Conservation (phyloP, 352 stramenopile species). For the Pythium sp. region DNA sequence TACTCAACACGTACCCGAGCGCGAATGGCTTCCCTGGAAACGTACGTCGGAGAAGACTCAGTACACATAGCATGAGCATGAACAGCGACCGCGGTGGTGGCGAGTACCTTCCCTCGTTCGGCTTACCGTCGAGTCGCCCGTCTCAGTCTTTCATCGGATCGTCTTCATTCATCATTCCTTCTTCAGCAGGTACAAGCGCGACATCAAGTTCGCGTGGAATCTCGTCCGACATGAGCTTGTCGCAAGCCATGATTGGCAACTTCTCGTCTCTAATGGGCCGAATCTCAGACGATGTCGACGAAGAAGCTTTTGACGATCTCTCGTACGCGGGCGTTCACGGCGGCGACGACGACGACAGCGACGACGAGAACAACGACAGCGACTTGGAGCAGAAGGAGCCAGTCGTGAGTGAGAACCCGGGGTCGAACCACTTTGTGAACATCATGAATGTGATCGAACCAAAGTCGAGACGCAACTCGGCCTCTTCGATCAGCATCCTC, state of each 20-base stretch:
- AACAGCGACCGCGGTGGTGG: conserved; percentile 27
- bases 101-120: conserved; percentile 27
- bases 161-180: conserved; percentile 12
- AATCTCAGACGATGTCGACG: conserved; percentile 55
- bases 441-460: conserved; percentile 9
- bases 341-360: conserved; percentile 21
- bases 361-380: conserved; percentile 22
- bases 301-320: conserved; percentile 37
- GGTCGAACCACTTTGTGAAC: conserved; percentile 18
- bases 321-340: conserved; percentile 19
- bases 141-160: conserved; percentile 46
- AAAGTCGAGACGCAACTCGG: conserved; percentile 7
- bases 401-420: background rate
- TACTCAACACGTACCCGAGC: conserved; percentile 8
- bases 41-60: conserved; percentile 22
- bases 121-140: conserved; percentile 27
- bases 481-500: conserved; percentile 26
- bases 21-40: conserved; percentile 12
- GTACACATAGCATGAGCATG: conserved; percentile 27
- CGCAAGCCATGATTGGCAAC: conserved; percentile 69
- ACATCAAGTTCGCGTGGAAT: conserved; percentile 28
- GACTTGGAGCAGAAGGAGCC: conserved; percentile 13
- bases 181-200: background rate
- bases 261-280: conserved; percentile 63
- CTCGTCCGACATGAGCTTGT: conserved; percentile 65